phyloP scores from a whole-genome alignment of 495 filamentous ascomycete genomes.

The Aspergillus campestris region DNA sequence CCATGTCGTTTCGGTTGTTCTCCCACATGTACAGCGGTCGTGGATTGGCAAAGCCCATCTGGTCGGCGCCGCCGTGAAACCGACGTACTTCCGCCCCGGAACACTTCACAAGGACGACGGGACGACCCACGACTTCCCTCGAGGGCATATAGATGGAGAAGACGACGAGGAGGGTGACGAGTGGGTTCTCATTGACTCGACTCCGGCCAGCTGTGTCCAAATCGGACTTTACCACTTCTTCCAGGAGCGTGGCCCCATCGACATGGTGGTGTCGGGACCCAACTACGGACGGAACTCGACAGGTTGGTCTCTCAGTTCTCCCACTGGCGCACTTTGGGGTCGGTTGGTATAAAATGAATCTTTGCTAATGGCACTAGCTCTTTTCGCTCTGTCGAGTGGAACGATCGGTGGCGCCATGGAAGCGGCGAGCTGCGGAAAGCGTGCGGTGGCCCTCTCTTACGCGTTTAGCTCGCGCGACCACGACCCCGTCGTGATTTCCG shows the following conservation, averaged over 20 bases:
- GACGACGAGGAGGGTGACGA: slow-evolving; percentile 58
- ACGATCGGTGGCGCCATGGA: slow-evolving; percentile 90
- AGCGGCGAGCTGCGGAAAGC: slow-evolving; percentile 72
- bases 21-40: slow-evolving; percentile 85
- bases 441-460: slow-evolving; percentile 74
- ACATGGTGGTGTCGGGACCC: slow-evolving; percentile 82
- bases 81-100: slow-evolving; percentile 75
- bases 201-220: slow-evolving; percentile 80
- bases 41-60: slow-evolving; percentile 99
- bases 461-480: slow-evolving; percentile 79
- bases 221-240: slow-evolving; percentile 87
- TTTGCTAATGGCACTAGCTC: slow-evolving; percentile 28
- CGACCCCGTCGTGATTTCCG: slow-evolving; percentile 67
- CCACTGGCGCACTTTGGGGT: too few relatives aligned
- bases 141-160: slow-evolving; percentile 47
- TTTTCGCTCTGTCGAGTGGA: slow-evolving; percentile 83
- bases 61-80: slow-evolving; percentile 73
- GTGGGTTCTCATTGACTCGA: slow-evolving; percentile 88
- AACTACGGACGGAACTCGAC: slow-evolving; percentile 96
- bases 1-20: slow-evolving; percentile 78
- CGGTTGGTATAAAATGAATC: too few relatives aligned
- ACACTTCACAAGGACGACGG: slow-evolving; percentile 59
- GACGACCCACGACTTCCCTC: slow-evolving; percentile 49
- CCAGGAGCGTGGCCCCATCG: slow-evolving; percentile 64
- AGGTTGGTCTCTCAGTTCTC: too few relatives aligned